Base-by-base conservation (phyloP, 1,284 basidiomycete species). In the Vanrija pseudolonga region DNA sequence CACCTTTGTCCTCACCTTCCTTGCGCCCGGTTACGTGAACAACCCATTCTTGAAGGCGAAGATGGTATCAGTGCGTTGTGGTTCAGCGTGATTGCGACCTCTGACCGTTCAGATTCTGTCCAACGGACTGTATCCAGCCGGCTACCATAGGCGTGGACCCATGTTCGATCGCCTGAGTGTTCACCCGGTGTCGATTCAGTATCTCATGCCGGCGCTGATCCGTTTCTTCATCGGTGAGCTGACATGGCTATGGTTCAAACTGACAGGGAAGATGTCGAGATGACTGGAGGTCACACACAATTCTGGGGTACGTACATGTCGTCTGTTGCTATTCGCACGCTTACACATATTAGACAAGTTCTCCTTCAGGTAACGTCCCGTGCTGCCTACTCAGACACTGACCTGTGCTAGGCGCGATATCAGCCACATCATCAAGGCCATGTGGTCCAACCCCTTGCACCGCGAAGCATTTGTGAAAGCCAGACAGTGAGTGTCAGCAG, bases 21-120 rank as follows among this genome's bases (percentile, higher is more conserved):
- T 98, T 52, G 87, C 89, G 7, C 96, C 92, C 6, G 90, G 89
- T 84, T 98, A 95, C 73, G 93, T 99, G 79, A 97, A 96, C 79
- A 99, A 98, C 64, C 96, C 96, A 0, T 98, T 96, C 81, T 76
- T 98, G 64, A 98, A 97, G 76, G 86, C 92, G n/a, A 97, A 98
- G 77, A 86, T 98, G 43, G 91, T 97, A 60, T 91, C 95, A 68
- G 90, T 91, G 63, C 45, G 80, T 73, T 44, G 39, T 47, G 40
- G n/a, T 6, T 26, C 6, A 15, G 6, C 18, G 15, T 20, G 15
- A 19, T 24, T n/a, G n/a, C 4, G 14, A 4, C n/a, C 12, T 6
- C 28, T 40, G 24, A 45, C 45, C 14, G 18, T 11, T 3, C 59
- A 95, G 89, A 87, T 89, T 7, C 74, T 97, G 26, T 91, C 90